These are phyloP conservation scores for Eremothecium sinecaudum DNA, from an alignment of 1,139 yeast species.

Conservation along the genomic window DNA sequence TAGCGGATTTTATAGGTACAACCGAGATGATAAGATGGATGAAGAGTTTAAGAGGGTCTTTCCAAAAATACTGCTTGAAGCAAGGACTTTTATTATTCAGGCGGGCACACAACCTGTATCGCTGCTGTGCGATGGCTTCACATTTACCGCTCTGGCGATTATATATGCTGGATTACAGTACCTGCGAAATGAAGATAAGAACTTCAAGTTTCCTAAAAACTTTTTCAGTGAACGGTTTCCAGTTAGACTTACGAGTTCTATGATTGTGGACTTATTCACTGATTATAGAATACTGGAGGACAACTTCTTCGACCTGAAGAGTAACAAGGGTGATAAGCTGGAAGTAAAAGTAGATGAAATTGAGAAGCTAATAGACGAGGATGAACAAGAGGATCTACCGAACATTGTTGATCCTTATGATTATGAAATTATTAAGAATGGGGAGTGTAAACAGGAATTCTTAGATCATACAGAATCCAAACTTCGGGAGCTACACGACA, in stretches of 20 bases:
- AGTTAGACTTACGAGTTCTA: conserved; percentile 15
- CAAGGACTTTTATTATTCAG: conserved; percentile 29
- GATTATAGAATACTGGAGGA: conserved; percentile 28
- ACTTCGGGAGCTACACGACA: conserved; percentile 20
- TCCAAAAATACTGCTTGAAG: conserved; percentile 28
- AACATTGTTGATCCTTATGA: conserved; percentile 17
- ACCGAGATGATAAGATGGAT: conserved; percentile 25
- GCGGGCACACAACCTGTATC: conserved; percentile 32
- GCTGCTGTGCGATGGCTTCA: conserved; percentile 28
- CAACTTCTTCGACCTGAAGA: conserved; percentile 29
- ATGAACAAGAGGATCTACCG: conserved; percentile 6
- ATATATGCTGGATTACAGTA: conserved; percentile 29
- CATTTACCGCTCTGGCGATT: conserved; percentile 24
- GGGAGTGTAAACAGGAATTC: conserved; percentile 25
- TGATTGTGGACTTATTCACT: conserved; percentile 22
- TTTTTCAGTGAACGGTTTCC: conserved; percentile 28
- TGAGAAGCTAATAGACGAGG: conserved; percentile 21
- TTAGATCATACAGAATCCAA: conserved; percentile 24
- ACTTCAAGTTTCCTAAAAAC: conserved; percentile 25
- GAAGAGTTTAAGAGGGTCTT: conserved; percentile 23
- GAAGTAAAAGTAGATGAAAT: conserved; percentile 22
- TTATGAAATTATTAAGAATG: conserved; percentile 23
- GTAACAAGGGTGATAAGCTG: conserved; percentile 29
- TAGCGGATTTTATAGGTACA: conserved; percentile 27
- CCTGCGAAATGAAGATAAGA: conserved; percentile 19